phyloP scores from a whole-genome alignment of 2,329 filamentous ascomycete species.

The Zarea fungicola region DNA sequence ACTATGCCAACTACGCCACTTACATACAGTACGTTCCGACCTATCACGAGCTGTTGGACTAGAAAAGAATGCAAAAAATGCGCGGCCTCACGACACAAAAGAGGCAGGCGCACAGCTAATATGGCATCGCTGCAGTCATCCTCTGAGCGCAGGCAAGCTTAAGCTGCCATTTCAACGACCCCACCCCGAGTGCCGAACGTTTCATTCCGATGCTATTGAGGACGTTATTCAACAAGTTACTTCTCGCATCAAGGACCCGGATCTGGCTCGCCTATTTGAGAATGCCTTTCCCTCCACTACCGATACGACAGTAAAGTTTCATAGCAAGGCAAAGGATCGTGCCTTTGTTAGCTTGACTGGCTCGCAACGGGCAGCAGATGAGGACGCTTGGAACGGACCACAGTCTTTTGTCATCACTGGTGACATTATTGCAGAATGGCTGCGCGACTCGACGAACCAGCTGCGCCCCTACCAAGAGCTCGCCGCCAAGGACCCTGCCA shows the following conservation, averaged over 20 bases:
- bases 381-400: constrained; percentile 70
- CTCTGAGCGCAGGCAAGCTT: constrained; percentile 74
- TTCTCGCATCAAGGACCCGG: constrained; percentile 71
- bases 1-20: constrained; percentile 36
- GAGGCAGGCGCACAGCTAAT: neutral
- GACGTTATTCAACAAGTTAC: constrained; percentile 81
- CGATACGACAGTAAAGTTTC: constrained; percentile 86
- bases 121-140: constrained; percentile 49
- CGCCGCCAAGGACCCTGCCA: constrained; percentile 71
- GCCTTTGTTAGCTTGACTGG: constrained; percentile 31
- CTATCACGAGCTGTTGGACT: neutral
- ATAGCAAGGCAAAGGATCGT: constrained; percentile 56
- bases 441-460: constrained; percentile 91
- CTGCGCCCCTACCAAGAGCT: constrained; percentile 83
- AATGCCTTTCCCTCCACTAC: constrained; percentile 70
- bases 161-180: constrained; percentile 83
- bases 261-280: constrained; percentile 87
- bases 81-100: neutral
- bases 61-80: neutral
- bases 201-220: constrained; percentile 81
- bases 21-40: constrained; percentile 33
- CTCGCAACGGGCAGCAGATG: constrained; percentile 33
- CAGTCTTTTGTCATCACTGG: constrained; percentile 93
- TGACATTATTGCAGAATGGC: constrained; percentile 89
- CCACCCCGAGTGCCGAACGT: constrained; percentile 75